Conservation (phyloP, 441 rosid genomes). For the Jatropha multifida region DNA sequence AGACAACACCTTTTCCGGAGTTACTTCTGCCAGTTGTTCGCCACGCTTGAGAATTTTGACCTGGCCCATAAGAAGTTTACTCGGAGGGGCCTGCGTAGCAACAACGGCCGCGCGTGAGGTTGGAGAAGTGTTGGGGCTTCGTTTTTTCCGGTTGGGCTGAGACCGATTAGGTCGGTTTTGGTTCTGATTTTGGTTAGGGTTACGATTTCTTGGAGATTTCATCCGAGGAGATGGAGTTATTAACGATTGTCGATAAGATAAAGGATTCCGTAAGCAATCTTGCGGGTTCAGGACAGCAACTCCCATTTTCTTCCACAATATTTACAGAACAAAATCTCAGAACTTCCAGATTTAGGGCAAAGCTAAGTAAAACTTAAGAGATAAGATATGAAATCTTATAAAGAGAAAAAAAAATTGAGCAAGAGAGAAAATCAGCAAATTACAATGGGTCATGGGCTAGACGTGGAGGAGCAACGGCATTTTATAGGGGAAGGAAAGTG, state of each 20-base stretch:
- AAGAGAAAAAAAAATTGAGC: too few relatives aligned
- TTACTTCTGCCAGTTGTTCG: conserved; percentile 34
- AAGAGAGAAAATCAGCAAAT: neutral
- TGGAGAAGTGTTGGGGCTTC: conserved; percentile 38
- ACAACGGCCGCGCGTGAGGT: conserved; percentile 22
- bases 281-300: conserved; percentile 55
- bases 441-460: rapidly evolving
- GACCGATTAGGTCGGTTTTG: conserved; percentile 28
- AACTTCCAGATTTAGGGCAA: neutral
- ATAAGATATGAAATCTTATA: neutral
- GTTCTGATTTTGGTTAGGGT: neutral
- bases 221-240: conserved; percentile 22
- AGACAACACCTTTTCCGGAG: neutral
- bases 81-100: conserved; percentile 8
- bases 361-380: neutral
- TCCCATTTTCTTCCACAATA: conserved; percentile 38
- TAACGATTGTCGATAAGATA: conserved; percentile 24
- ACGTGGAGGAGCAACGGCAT: neutral
- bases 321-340: too few relatives aligned
- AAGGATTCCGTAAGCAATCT: conserved; percentile 41
- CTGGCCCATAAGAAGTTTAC: conserved; percentile 38
- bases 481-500: conserved; percentile 14
- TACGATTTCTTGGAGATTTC: conserved; percentile 34
- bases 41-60: conserved; percentile 78
- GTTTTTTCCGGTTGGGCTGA: conserved; percentile 40